Evolutionary conservation across 345 rosid species (phyloP).

Genomic region (Corchorus capsularis): DNA sequence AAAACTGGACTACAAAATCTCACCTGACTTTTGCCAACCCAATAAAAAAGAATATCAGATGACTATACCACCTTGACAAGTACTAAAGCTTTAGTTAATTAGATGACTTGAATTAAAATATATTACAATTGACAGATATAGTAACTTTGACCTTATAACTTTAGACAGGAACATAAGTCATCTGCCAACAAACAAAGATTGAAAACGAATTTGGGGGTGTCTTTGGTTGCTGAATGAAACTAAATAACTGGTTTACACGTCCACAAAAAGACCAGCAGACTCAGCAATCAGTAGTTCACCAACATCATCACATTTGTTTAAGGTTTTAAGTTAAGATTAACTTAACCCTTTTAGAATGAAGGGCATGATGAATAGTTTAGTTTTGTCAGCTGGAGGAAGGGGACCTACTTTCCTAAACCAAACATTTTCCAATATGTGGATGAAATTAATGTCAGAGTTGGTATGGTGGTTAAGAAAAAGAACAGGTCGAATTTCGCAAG

Average conservation of each 20-base stretch:
- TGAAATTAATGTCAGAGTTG: conserved; percentile 21
- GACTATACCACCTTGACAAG: not conserved
- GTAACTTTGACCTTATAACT: not conserved
- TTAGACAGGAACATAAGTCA: not conserved
- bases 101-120: not conserved
- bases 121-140: not conserved
- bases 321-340: not conserved
- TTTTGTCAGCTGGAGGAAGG: not conserved
- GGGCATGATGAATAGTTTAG: not conserved
- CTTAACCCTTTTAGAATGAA: not conserved
- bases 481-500: not conserved
- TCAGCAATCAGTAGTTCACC: conserved; percentile 34
- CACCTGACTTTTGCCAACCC: conserved; percentile 4
- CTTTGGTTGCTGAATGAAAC: conserved; percentile 11
- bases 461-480: conserved; percentile 39
- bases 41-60: not conserved
- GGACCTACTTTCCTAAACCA: conserved; percentile 27
- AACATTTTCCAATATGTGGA: conserved; percentile 7
- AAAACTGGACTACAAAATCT: not conserved
- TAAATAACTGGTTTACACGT: conserved; percentile 14
- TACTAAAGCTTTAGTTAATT: not conserved
- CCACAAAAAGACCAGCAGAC: not conserved
- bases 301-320: conserved; percentile 14
- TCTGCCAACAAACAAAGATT: not conserved
- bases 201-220: not conserved